A percentile compares a stretch with the other conserved stretches of the same genome.
phyloP scores from a whole-genome alignment of 441 rosid genomes.

The Adansonia gregorii region DNA sequence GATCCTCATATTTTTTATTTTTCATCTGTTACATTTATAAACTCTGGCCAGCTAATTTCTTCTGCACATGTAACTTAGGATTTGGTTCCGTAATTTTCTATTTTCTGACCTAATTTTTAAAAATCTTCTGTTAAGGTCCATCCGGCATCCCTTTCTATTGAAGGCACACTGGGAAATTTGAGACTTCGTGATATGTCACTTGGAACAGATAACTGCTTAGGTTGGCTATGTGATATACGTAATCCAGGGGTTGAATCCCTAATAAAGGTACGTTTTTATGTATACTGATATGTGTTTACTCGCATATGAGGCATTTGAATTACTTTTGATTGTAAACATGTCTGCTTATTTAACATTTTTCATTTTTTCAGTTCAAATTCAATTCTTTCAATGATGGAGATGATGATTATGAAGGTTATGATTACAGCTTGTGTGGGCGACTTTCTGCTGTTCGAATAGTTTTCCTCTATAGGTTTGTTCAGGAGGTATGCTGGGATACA shows the following conservation, averaged over 20 bases:
- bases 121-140: conserved; percentile 59
- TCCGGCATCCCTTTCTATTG: conserved; percentile 91
- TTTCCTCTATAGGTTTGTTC: conserved; percentile 96
- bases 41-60: conserved; percentile 2
- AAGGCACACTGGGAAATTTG: conserved; percentile 96
- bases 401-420: conserved; percentile 98
- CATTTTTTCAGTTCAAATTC: conserved; percentile 82
- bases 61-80: conserved; percentile 3
- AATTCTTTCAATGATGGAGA: conserved; percentile 88
- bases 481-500: conserved; percentile 71
- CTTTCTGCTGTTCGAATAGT: conserved; percentile 97
- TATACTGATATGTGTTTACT: conserved; percentile 11
- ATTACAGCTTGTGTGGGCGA: conserved; percentile 87
- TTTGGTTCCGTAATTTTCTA: not conserved
- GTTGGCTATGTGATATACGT: conserved; percentile 99
- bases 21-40: not conserved
- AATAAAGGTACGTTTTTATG: conserved; percentile 61
- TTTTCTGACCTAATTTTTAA: conserved; percentile 35
- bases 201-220: conserved; percentile 75
- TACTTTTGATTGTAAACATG: conserved; percentile 17
- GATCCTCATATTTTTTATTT: conserved; percentile 10
- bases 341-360: conserved; percentile 21
- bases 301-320: conserved; percentile 28
- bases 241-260: conserved; percentile 96
- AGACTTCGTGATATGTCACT: conserved; percentile 95